Evolutionary conservation across 1,284 basidiomycete genomes (phyloP), one percentile per base, ranked within the genome.

Genomic region (Chiua sp.): DNA sequence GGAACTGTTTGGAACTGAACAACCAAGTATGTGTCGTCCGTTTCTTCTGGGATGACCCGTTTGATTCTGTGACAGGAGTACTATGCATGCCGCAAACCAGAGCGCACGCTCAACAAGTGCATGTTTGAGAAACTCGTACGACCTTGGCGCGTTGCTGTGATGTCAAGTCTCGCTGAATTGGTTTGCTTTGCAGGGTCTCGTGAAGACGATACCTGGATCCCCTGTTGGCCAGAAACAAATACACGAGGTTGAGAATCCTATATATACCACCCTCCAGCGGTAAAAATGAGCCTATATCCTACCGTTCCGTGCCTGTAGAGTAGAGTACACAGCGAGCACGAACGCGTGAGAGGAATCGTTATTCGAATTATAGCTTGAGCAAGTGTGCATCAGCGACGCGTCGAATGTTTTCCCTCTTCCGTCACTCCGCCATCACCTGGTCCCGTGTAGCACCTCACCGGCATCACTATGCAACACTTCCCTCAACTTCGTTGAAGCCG

Each of bases 41-140:
- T 26, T 26, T 26, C 26, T 28, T 2, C 4, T 20, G 13, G 35
- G 39, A 2, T 50, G 28, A 28, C 50, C 33, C 42, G 44, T 51
- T 56, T 48, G 28, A 59, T 12, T 8, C 46, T 46, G 47, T 4
- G 20, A 35, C 47, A 77, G 95, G 91, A 97, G 79, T 96, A 94
- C 75, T 91, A 92, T 74, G 85, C 84, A 49, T 99, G 98, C 77
- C 90, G 97, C 68, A 92, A 94, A 77, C 89, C 89, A 30, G 98
- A 99, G 77, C 89, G 91, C 66, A 78, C 87, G 59, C 84, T 99
- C 58, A 99, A 99, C 83, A 82, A 90, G 65, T 99, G 98, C 80
- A 94, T 98, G 80, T 97, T 98, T 72, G 91, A 97, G 78, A 98
- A 98, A 78, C 85, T 99, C 65, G 94, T 94, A 65, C 68, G 90